Evolutionary conservation across 208 protist genomes (phyloP), one percentile per base, ranked within the genome.

Genomic region (Crithidia expoeki): DNA sequence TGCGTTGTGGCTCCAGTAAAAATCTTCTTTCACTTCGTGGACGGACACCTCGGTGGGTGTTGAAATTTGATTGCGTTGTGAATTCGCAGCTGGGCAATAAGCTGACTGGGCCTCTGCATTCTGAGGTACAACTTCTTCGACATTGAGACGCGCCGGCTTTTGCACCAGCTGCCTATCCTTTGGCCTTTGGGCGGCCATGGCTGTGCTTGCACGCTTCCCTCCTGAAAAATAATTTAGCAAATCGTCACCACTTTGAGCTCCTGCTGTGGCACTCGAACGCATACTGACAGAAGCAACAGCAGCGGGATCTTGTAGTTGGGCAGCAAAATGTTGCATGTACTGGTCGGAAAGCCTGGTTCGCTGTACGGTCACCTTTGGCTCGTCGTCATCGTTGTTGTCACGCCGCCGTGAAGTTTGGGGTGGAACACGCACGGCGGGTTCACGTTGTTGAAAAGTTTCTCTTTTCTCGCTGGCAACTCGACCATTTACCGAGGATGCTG

Each of bases 281-380:
- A 12, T n/a, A n/a, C n/a, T n/a, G n/a, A n/a, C n/a, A n/a, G n/a
- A n/a, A n/a, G n/a, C n/a, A n/a, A n/a, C 32, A 10, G 55, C 40
- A 19, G 17, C 57, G 17, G 21, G 50, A 34, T 34, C 42, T 11
- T 9, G 52, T 34, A 2, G 28, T 4, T 50, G 12, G 10, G 33
- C 42, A 0, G 42, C 50, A 60, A 79, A 68, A 28, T 64, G 65
- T 30, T 68, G 73, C 19, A 67, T 56, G 28, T 65, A 73, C 21
- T 64, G 55, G 11, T 79, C 58, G 17, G 36, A 68, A 30, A 79
- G 42, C 10, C 52, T 69, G 34, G 58, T 40, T 42, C 44, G 10
- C 34, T 27, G 28, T 12, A 32, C 38, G n/a, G 47, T 1, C 2
- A 0, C 10, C 1, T 59, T 52, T 23, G 56, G 44, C 17, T 61